These are phyloP conservation scores for Taphrina wiesneri DNA, from an alignment of 1,139 yeast genomes.

Conservation along the genomic window DNA sequence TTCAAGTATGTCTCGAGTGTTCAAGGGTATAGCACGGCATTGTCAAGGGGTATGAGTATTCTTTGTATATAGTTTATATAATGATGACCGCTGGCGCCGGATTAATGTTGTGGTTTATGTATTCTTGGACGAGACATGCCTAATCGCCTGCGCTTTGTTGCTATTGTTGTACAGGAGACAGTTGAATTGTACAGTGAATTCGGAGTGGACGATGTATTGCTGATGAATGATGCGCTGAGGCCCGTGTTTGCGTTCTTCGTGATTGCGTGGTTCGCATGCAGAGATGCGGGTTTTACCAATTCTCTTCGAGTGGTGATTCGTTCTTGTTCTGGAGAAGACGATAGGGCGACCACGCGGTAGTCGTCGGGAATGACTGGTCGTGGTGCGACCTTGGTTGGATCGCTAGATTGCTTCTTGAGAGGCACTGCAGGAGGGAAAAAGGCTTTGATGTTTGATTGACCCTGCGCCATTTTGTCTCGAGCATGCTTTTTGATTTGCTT, in stretches of 20 bases:
- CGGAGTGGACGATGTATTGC: background rate
- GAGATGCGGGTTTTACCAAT: background rate
- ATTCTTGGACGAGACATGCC: constrained; percentile 31
- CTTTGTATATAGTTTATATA: background rate
- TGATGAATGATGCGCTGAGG: background rate
- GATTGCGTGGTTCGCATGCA: background rate
- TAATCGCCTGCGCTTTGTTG: constrained; percentile 3
- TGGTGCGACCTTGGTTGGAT: background rate
- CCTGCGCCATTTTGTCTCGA: background rate
- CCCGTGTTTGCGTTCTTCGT: background rate
- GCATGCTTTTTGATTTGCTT: background rate
- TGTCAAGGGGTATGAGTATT: background rate
- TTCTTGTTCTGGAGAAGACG: constrained; percentile 30
- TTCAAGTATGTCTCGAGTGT: constrained; percentile 25
- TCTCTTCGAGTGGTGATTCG: background rate
- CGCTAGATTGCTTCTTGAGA: background rate
- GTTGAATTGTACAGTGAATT: background rate
- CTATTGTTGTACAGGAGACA: background rate
- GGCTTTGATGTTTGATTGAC: constrained; percentile 12
- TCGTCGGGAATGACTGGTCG: constrained; percentile 5
- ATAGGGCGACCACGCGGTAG: constrained; percentile 8
- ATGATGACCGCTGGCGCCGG: background rate
- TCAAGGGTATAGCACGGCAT: background rate
- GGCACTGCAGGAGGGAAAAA: constrained; percentile 4
- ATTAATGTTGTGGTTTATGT: background rate